phyloP scores from a whole-genome alignment of 805 yeast species.

The Zygosaccharomyces gambellarensis region DNA sequence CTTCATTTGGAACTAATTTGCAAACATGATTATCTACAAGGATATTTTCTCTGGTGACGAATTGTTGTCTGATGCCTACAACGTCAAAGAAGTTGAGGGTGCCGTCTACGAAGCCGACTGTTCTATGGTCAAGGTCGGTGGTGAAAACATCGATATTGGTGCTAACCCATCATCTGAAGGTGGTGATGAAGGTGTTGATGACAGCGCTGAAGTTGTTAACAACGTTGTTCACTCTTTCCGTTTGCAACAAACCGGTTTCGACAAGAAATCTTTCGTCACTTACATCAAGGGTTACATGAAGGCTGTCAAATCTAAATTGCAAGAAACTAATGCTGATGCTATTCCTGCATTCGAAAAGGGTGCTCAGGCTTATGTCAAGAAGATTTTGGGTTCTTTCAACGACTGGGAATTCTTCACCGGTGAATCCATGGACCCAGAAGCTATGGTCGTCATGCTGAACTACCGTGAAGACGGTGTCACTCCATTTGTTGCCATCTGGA shows the following conservation, averaged over 20 bases:
- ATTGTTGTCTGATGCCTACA: slow-evolving; percentile 96
- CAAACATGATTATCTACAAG: slow-evolving; percentile 41
- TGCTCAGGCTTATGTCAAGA: slow-evolving; percentile 93
- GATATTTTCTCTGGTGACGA: slow-evolving; percentile 95
- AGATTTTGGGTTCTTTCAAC: slow-evolving; percentile 89
- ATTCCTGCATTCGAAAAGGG: slow-evolving; percentile 93
- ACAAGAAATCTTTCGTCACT: slow-evolving; percentile 94
- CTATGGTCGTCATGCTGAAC: slow-evolving; percentile 95
- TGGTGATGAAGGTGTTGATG: slow-evolving; percentile 77
- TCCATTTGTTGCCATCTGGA: slow-evolving; percentile 97
- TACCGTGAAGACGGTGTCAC: slow-evolving; percentile 99
- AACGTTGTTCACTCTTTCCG: slow-evolving; percentile 98
- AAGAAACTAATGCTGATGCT: slow-evolving; percentile 84
- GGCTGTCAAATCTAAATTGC: slow-evolving; percentile 83
- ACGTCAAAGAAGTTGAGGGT: slow-evolving; percentile 75
- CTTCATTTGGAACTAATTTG: neutral
- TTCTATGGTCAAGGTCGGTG: slow-evolving; percentile 81
- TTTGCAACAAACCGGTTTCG: slow-evolving; percentile 91
- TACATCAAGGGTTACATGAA: slow-evolving; percentile 99
- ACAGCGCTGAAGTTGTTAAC: slow-evolving; percentile 87
- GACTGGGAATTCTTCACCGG: slow-evolving; percentile 99
- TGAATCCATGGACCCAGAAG: slow-evolving; percentile 99
- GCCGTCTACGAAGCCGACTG: slow-evolving; percentile 97
- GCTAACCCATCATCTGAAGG: slow-evolving; percentile 99
- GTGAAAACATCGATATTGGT: slow-evolving; percentile 96